Base-by-base conservation (phyloP, 2,329 filamentous ascomycete species). In the Orbilia javanica region DNA sequence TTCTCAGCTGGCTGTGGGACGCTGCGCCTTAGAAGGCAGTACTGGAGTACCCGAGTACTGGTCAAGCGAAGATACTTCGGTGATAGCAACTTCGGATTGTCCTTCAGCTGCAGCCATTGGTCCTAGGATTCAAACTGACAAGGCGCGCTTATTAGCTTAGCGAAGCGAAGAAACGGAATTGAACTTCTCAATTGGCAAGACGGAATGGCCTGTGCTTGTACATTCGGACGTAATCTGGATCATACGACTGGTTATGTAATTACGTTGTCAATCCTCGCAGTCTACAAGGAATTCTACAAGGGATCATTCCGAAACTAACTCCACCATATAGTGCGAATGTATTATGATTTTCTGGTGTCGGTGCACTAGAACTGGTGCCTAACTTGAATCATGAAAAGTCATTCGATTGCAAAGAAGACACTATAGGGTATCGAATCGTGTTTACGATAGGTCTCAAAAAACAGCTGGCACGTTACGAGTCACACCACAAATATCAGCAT, bases 21-120 rank as follows among this genome's bases (percentile, higher is more conserved):
- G 20, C 55, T 60, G 20, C 34, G 55, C 55, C 55, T 42, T 60
- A 60, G 55, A 60, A 42, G 55, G 55, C 55, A 27, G 20, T 42
- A 18, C 11, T n/a, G 20, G 34, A 25, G 18, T 15, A 31, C 39
- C 2, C 39, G 39, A 7, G 42, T 20, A 44, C 42, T 2, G 1
- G 42, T 15, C 39, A 4, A 6, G 42, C 11, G n/a, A 18, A 34
- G 20, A 27, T 27, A n/a, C 27, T 42, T 4, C 20, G 31, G 20
- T 42, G 55, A 60, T 39, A 39, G 55, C 31, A 3, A 25, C 31
- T 60, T 60, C 55, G 55, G 55, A 60, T 39, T 42, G 34, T 39
- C 11, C 25, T 60, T 60, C 18, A 29, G 10, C 15, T 20, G 42
- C 18, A 29, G 10, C 15, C 10, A n/a, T 36, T 20, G 10, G 29